Evolutionary conservation across 331 rosid species (phyloP).

Genomic region (Arachis monticola): DNA sequence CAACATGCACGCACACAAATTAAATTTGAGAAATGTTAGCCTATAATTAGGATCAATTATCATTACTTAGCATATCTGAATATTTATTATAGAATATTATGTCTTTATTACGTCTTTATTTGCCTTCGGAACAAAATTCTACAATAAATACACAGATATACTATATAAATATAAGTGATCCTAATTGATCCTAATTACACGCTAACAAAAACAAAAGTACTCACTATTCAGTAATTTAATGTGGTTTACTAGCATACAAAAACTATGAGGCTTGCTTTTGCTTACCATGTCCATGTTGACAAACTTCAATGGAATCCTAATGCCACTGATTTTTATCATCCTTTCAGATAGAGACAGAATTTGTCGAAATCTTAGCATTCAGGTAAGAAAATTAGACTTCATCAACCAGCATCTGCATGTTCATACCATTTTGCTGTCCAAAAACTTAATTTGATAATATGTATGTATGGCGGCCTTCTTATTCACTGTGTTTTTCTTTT

Average conservation of each 20-base stretch:
- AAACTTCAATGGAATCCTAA: slow-evolving; percentile 16
- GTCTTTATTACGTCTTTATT: no score
- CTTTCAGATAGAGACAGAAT: slow-evolving; percentile 68
- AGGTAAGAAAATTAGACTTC: slow-evolving; percentile 49
- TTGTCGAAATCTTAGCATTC: slow-evolving; percentile 81
- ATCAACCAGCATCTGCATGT: slow-evolving; percentile 21
- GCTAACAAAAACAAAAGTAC: no score
- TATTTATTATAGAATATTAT: no score
- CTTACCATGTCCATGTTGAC: background rate
- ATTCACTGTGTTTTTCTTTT: slow-evolving; percentile 25
- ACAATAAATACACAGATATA: no score
- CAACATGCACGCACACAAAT: background rate
- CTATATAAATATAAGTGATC: no score
- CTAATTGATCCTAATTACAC: no score
- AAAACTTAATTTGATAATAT: slow-evolving; percentile 3
- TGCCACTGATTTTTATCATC: slow-evolving; percentile 31
- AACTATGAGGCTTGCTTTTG: slow-evolving; percentile 8
- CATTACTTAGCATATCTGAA: no score
- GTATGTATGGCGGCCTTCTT: slow-evolving; percentile 7
- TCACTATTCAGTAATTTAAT: no score
- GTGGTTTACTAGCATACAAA: background rate
- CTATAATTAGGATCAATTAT: no score
- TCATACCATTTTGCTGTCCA: slow-evolving; percentile 4
- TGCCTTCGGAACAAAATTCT: no score
- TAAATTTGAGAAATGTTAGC: background rate